phyloP scores from a whole-genome alignment of 805 yeast species.

The Candida piceae region DNA sequence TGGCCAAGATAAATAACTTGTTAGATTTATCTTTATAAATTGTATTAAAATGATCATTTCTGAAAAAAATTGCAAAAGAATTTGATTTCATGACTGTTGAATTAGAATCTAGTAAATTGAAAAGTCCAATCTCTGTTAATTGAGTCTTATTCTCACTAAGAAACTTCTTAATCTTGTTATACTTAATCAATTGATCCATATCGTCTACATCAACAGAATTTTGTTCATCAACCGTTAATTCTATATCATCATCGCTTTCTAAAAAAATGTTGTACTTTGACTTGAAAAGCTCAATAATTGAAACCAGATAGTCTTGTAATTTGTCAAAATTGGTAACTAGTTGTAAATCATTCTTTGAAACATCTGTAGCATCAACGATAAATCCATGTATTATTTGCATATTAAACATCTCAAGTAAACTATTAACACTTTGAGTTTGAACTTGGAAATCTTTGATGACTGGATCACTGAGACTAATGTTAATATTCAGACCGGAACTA shows the following conservation, averaged over 20 bases:
- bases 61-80: slow-evolving; percentile 65
- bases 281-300: slow-evolving; percentile 11
- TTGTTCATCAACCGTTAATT: slow-evolving; percentile 5
- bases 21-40: slow-evolving; percentile 43
- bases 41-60: slow-evolving; percentile 87
- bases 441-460: slow-evolving; percentile 18
- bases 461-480: slow-evolving; percentile 56
- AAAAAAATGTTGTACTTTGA: slow-evolving; percentile 3
- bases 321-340: slow-evolving; percentile 26
- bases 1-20: slow-evolving; percentile 59
- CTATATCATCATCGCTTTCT: slow-evolving; percentile 5
- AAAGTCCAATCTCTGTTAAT: slow-evolving; percentile 64
- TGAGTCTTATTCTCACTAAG: slow-evolving; percentile 67
- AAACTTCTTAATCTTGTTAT: slow-evolving; percentile 30
- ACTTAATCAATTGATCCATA: slow-evolving; percentile 5
- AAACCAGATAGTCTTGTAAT: slow-evolving; percentile 27
- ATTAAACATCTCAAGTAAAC: slow-evolving; percentile 20
- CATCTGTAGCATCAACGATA: slow-evolving; percentile 10
- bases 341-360: too few species aligned
- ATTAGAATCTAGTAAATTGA: slow-evolving; percentile 30
- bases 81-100: slow-evolving; percentile 40
- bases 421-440: slow-evolving; percentile 14
- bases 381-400: slow-evolving; percentile 74
- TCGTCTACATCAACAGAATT: neutral
- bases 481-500: slow-evolving; percentile 65